phyloP scores from a whole-genome alignment of 169 alveolate species.

The Miamiensis avidus region DNA sequence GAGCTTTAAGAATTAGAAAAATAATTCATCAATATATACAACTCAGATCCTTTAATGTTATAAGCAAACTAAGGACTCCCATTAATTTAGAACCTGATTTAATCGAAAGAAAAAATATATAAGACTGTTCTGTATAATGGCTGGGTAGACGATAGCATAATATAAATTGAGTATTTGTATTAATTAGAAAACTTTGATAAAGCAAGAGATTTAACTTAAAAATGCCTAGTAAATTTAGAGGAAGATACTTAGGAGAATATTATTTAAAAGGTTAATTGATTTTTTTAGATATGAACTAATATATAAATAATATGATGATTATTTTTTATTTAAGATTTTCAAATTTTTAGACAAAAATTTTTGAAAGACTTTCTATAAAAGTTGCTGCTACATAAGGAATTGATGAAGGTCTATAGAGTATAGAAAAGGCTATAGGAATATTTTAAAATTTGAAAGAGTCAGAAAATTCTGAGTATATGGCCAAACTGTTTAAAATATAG shows the following conservation, averaged over 20 bases:
- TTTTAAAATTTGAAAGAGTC: too few species aligned
- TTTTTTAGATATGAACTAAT: not conserved
- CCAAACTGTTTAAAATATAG: not conserved
- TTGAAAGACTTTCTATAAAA: not conserved
- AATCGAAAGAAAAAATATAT: not conserved
- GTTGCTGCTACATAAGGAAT: not conserved
- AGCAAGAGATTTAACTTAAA: not conserved
- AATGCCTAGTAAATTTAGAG: not conserved
- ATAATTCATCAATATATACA: too few species aligned
- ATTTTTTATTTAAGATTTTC: too few species aligned
- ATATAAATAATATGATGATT: too few species aligned
- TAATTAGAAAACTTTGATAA: not conserved
- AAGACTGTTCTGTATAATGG: not conserved
- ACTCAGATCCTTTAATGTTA: not conserved
- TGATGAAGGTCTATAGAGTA: not conserved
- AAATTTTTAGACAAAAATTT: not conserved
- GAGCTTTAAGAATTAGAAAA: not conserved
- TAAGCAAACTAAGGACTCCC: not conserved
- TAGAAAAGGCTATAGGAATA: not conserved
- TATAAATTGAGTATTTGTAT: too few species aligned
- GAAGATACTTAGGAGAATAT: not conserved
- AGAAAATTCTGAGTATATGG: not conserved
- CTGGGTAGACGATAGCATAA: not conserved
- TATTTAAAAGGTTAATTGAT: not conserved
- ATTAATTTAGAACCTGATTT: too few species aligned